phyloP scores from a whole-genome alignment of 73 alveolate genomes.

The Blepharisma stoltei region DNA sequence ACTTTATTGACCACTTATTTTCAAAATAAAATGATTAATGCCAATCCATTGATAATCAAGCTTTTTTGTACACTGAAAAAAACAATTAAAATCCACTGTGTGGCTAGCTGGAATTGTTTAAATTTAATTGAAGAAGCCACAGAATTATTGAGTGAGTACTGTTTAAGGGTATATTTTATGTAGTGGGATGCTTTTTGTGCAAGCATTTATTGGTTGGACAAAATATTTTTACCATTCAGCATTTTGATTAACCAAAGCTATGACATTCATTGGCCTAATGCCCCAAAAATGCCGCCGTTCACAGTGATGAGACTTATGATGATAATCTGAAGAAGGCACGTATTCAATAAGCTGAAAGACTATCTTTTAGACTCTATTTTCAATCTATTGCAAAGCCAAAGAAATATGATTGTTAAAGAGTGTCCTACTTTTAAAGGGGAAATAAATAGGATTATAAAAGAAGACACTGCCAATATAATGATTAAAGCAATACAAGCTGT shows the following conservation, averaged over 20 bases:
- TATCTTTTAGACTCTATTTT: not conserved
- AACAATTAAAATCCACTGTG: not conserved
- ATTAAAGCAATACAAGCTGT: not conserved
- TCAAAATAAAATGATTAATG: not conserved
- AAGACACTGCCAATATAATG: not conserved
- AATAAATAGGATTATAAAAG: too few relatives aligned
- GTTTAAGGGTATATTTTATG: conserved; percentile 11
- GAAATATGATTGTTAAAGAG: not conserved
- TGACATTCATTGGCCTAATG: not conserved
- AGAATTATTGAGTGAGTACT: conserved; percentile 1
- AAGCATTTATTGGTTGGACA: not conserved
- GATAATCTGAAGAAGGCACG: not conserved
- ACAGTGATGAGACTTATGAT: conserved; percentile 11
- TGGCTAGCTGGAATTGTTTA: not conserved
- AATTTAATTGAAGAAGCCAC: not conserved
- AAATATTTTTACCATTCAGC: not conserved
- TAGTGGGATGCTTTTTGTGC: conserved; percentile 30
- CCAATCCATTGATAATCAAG: not conserved
- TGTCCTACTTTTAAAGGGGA: too few relatives aligned
- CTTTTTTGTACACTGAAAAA: not conserved
- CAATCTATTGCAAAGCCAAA: not conserved
- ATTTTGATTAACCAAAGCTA: not conserved
- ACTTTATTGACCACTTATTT: not conserved
- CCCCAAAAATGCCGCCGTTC: not conserved
- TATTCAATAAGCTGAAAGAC: not conserved